phyloP scores from a whole-genome alignment of 2,329 filamentous ascomycete species.

The Aureobasidium sp. region DNA sequence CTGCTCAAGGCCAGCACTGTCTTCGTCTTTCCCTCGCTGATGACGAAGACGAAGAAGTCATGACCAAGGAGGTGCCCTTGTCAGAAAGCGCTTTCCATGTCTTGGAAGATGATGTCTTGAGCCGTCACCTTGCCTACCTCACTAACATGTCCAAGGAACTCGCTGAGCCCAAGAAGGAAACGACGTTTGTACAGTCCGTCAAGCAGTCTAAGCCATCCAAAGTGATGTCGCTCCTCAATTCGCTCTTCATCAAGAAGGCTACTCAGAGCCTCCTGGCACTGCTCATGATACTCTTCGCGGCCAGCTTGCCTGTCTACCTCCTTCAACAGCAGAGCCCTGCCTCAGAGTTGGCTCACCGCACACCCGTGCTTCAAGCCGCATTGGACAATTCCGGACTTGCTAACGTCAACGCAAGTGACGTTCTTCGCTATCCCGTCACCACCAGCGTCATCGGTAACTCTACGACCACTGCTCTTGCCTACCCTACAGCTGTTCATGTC shows the following conservation, averaged over 20 bases:
- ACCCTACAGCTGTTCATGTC: constrained; percentile 3
- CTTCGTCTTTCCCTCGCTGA: neutral
- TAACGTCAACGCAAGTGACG: neutral
- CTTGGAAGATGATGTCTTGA: neutral
- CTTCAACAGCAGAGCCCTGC: neutral
- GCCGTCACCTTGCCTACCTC: constrained; percentile 3
- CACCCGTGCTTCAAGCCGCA: neutral
- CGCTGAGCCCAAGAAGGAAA: neutral
- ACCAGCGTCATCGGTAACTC: neutral
- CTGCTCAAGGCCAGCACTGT: neutral
- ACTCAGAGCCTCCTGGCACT: neutral
- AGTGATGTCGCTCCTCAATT: neutral
- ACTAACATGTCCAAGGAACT: neutral
- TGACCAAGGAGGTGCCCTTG: neutral
- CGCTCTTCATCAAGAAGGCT: neutral
- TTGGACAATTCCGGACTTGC: neutral
- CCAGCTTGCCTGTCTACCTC: neutral
- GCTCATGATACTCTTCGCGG: neutral
- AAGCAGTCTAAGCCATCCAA: neutral
- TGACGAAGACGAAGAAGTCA: neutral
- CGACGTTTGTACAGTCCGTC: neutral
- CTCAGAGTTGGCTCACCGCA: neutral
- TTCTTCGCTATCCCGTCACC: constrained; percentile 5
- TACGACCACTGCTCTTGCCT: neutral
- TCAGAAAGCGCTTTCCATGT: neutral